Conservation (phyloP, 2,329 filamentous ascomycete genomes). For the Chaetomiaceae sp. region DNA sequence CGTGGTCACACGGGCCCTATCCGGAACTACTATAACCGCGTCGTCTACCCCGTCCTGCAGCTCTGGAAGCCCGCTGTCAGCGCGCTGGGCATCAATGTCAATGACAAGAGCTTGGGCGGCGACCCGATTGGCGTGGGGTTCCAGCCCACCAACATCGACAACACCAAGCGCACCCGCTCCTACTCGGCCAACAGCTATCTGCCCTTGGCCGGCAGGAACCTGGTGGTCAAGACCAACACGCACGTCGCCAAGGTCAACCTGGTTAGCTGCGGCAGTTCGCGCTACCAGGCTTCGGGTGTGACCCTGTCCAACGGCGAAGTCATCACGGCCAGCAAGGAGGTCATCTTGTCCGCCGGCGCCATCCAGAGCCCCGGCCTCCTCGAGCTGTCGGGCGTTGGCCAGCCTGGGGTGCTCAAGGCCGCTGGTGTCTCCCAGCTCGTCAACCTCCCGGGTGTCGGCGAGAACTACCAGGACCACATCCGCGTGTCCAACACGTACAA, state of each 20-base stretch:
- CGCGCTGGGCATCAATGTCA: slow-evolving; percentile 38
- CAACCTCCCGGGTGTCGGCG: slow-evolving; percentile 41
- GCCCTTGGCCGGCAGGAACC: slow-evolving; percentile 34
- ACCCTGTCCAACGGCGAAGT: slow-evolving; percentile 24
- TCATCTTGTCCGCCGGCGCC: slow-evolving; percentile 39
- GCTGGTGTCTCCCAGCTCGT: slow-evolving; percentile 37
- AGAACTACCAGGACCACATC: slow-evolving; percentile 45
- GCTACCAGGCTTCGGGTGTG: slow-evolving; percentile 24
- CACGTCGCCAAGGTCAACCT: slow-evolving; percentile 29
- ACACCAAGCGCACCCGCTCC: slow-evolving; percentile 28
- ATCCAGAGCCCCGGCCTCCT: slow-evolving; percentile 42
- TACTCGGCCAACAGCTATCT: slow-evolving; percentile 32
- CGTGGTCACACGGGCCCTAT: slow-evolving; percentile 23
- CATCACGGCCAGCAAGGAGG: slow-evolving; percentile 29
- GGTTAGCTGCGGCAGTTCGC: slow-evolving; percentile 1
- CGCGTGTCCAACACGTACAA: slow-evolving; percentile 28
- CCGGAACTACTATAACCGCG: slow-evolving; percentile 36
- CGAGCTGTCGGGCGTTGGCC: slow-evolving; percentile 36
- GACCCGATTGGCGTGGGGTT: slow-evolving; percentile 44
- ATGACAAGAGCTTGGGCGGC: slow-evolving; percentile 41
- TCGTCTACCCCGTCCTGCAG: slow-evolving; percentile 36
- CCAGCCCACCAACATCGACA: slow-evolving; percentile 43
- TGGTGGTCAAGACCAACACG: slow-evolving; percentile 35
- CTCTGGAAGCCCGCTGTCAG: slow-evolving; percentile 28
- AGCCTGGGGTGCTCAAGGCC: slow-evolving; percentile 32